A percentile compares a stretch with the other conserved stretches of the same genome.
phyloP scores from a whole-genome alignment of 2,329 filamentous ascomycete genomes.

The Neonectria punicea region DNA sequence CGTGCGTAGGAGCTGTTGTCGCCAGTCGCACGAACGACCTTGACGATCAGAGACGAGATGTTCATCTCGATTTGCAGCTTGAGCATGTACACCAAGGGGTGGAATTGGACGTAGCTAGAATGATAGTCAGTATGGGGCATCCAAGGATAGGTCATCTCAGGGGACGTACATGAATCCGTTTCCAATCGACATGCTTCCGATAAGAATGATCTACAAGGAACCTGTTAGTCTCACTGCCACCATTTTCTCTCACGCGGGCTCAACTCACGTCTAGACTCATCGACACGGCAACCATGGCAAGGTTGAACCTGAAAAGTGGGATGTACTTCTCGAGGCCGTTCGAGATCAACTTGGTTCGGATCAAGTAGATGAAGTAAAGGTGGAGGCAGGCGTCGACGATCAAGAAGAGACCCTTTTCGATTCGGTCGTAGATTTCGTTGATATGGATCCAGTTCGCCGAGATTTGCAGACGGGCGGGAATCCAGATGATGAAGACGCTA shows the following conservation, averaged over 20 bases:
- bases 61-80: slow-evolving; percentile 42
- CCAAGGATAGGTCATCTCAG: neutral
- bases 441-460: slow-evolving; percentile 11
- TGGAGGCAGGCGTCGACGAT: slow-evolving; percentile 52
- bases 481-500: slow-evolving; percentile 24
- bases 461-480: slow-evolving; percentile 23
- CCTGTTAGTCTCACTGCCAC: neutral
- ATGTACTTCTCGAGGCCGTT: slow-evolving; percentile 69
- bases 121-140: neutral
- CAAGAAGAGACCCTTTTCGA: slow-evolving; percentile 24
- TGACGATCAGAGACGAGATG: slow-evolving; percentile 37
- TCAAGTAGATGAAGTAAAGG: slow-evolving; percentile 70
- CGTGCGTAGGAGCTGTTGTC: slow-evolving; percentile 33
- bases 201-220: slow-evolving; percentile 32
- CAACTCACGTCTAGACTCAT: slow-evolving; percentile 68
- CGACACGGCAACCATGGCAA: slow-evolving; percentile 42
- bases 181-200: slow-evolving; percentile 26
- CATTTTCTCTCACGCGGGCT: neutral
- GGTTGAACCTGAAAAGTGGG: slow-evolving; percentile 21
- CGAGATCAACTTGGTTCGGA: slow-evolving; percentile 77
- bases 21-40: slow-evolving; percentile 38
- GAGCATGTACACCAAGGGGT: slow-evolving; percentile 40
- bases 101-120: slow-evolving; percentile 39
- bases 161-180: slow-evolving; percentile 34
- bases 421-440: slow-evolving; percentile 21